Evolutionary conservation across 2,329 filamentous ascomycete species (phyloP), one percentile per base, ranked within the genome.

Genomic region (Anisogramma anomala): DNA sequence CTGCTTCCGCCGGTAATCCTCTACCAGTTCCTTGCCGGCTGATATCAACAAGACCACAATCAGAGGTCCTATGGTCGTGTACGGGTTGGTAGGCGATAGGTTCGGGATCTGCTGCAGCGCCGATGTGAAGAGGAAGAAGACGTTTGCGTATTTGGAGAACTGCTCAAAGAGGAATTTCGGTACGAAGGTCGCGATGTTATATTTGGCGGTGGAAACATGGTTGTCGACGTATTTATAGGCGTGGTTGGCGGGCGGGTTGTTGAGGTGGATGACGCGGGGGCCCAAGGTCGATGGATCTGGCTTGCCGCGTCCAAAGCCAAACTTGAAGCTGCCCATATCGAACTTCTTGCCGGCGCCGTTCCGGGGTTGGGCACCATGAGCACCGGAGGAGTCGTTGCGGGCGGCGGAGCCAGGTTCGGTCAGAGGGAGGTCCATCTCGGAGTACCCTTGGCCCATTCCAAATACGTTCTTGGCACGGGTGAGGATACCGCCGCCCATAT

Each of bases 81-180:
- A 98, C 61, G 72, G 76, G 64, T 95, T 96, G 8, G 91, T 98
- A 6, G 93, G 91, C 25, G 88, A 94, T 47, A 98, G 81, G 50
- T 83, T 81, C 17, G 91, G 91, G 47, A 98, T 94, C 61, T 98
- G 91, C 66, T 98, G 91, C 33, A 98, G 67, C 30, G 77, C 80
- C 13, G 91, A 88, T 27, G 91, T 98, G 62, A 98, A 96, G 59
- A 98, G 75, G 82, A 98, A 98, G 70, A 98, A 98, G 56, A 98
- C 65, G 64, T 98, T 98, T 68, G 91, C 91, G 63, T 95, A 94
- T 69, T 95, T 98, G 47, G 88, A 95, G 65, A 98, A 98, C 60
- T 98, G 91, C 62, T 98, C 91, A 60, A 89, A 87, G 42, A 98
- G 70, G 64, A 98, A 98, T 63, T 98, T 98, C 37, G 91, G 91